A percentile compares a stretch with the other conserved stretches of the same genome.
Conservation (phyloP, 2,329 filamentous ascomycete genomes). For the Corinectria fuckeliana region DNA sequence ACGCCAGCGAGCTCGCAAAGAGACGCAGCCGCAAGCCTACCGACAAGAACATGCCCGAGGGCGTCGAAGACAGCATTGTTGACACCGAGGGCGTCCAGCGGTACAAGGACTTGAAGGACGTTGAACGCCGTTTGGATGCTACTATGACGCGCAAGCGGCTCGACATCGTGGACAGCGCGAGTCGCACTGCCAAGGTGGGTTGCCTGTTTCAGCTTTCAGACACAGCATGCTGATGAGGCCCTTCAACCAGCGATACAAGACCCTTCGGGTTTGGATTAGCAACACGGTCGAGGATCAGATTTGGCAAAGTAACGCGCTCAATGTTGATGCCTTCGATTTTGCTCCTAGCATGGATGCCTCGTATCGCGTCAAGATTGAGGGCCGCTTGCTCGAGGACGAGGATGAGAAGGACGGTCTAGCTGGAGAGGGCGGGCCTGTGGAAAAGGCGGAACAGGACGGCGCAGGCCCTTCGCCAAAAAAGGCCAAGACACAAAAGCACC, state of each 20-base stretch:
- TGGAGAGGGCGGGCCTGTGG: conserved; percentile 47
- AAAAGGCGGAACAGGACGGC: conserved; percentile 40
- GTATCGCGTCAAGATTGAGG: conserved; percentile 92
- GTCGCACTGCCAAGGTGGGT: conserved; percentile 71
- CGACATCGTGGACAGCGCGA: conserved; percentile 84
- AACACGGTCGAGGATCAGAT: conserved; percentile 95
- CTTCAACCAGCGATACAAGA: conserved; percentile 70
- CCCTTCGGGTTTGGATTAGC: conserved; percentile 90
- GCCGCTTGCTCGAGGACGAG: conserved; percentile 77
- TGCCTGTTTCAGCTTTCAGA: neutral
- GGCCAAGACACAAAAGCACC: conserved; percentile 51
- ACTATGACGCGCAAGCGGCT: conserved; percentile 93
- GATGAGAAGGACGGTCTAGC: conserved; percentile 61
- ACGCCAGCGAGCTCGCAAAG: conserved; percentile 72
- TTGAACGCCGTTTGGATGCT: conserved; percentile 88
- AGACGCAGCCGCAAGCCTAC: conserved; percentile 88
- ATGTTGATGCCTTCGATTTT: conserved; percentile 82
- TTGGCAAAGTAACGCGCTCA: conserved; percentile 78
- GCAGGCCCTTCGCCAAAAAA: conserved; percentile 40
- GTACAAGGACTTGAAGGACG: conserved; percentile 83
- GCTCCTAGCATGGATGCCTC: conserved; percentile 77
- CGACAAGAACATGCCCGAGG: conserved; percentile 93
- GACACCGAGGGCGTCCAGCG: conserved; percentile 77
- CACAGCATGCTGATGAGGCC: conserved; percentile 4
- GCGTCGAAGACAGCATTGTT: conserved; percentile 81